phyloP scores from a whole-genome alignment of 2,329 filamentous ascomycete genomes.

The Cryphonectria carpinicola region DNA sequence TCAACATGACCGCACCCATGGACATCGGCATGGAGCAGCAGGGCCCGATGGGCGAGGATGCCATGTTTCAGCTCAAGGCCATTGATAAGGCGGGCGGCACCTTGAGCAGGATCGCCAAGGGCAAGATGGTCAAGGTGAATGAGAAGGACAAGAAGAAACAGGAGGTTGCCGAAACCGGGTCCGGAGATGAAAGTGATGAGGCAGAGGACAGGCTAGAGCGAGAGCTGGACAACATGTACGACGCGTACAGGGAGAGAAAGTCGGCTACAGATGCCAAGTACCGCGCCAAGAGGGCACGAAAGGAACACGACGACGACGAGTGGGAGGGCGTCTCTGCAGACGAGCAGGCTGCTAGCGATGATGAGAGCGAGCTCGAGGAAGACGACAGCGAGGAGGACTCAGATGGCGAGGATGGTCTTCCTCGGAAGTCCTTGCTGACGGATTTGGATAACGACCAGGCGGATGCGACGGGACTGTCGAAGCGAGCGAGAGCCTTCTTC shows the following conservation, averaged over 20 bases:
- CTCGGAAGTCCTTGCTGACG: conserved; percentile 59
- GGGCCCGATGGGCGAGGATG: conserved; percentile 75
- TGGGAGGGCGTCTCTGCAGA: conserved; percentile 86
- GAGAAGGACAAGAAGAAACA: conserved; percentile 61
- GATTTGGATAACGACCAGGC: conserved; percentile 61
- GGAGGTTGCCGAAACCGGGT: conserved; percentile 61
- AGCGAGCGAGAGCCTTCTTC: conserved; percentile 86
- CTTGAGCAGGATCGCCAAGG: conserved; percentile 70
- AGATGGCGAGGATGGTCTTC: conserved; percentile 55
- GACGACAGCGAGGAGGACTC: conserved; percentile 67
- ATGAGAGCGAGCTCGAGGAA: conserved; percentile 60
- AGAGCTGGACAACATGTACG: conserved; percentile 87
- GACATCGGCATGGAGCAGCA: conserved; percentile 92
- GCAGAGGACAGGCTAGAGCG: conserved; percentile 82
- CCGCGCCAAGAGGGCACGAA: conserved; percentile 84
- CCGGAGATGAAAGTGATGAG: conserved; percentile 70
- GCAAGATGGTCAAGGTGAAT: conserved; percentile 74
- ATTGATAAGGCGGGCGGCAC: conserved; percentile 74
- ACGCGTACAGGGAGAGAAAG: conserved; percentile 79
- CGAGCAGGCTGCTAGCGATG: conserved; percentile 61
- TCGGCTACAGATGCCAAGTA: conserved; percentile 83
- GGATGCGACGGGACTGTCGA: conserved; percentile 69
- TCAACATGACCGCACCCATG: conserved; percentile 95
- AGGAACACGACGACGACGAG: conserved; percentile 81
- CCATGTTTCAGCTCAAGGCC: conserved; percentile 84